Base-by-base conservation (phyloP, 192 early-diverging fungal genomes). In the Backusella australiensis region DNA sequence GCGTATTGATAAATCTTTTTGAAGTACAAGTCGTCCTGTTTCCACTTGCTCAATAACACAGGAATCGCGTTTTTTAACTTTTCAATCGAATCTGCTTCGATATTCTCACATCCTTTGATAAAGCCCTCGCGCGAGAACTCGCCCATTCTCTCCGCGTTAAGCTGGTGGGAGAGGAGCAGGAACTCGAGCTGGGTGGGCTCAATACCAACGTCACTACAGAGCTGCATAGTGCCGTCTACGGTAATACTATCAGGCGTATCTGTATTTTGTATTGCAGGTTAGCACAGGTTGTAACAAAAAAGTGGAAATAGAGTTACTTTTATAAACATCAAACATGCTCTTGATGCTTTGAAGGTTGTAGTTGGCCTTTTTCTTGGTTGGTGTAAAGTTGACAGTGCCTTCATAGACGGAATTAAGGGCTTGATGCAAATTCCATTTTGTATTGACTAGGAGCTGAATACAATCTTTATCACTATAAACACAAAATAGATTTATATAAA, bases 1-100 rank as follows among this genome's bases (percentile, higher is more conserved):
- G 94, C 85, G 83, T 89, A 96, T 21, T 86, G 77, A 71, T 96
- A 96, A 41, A 96, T 83, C 35, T 93, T 88, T 77, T 86, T 90
- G 68, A 93, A 93, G 56, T 52, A 84, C 29, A 29, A 69, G 14
- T 88, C 85, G 71, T 93, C 88, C 14, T 86, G 75, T 19, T 93
- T 81, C 32, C 88, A 85, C n/a, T 75, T 29, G 46, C 88, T 77
- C 81, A 92, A 79, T 4, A 63, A 52, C 15, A 74, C 53, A 15
- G 87, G 81, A 34, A 92, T 75, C 3, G 85, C 80, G 7, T 71
- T 75, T 75, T 89, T 88, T 85, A 93, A 87, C 76, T 89, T 86
- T 26, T 90, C 92, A 15, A 93, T 42, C 8, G 88, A 84, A 78
- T 96, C 93, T 69, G 88, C 92, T 84, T 84, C 80, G 26, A 94